Base-by-base conservation (phyloP, 2,329 filamentous ascomycete species). In the Colletotrichum costaricense region DNA sequence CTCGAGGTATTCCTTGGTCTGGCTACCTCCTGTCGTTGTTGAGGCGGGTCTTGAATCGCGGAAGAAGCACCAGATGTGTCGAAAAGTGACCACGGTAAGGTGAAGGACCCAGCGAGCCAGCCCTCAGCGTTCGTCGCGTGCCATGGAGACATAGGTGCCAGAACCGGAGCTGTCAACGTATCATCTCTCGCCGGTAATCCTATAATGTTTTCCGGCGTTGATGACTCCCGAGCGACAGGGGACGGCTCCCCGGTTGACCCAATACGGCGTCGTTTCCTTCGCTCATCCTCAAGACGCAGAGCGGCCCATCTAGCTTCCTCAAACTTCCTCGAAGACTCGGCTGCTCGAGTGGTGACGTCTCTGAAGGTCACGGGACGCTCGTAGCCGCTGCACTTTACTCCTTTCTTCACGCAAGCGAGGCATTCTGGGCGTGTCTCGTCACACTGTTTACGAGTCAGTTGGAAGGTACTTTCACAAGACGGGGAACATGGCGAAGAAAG, bases 371-470 rank as follows among this genome's bases (percentile, higher is more conserved):
- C 65, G 1, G 64, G 28, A 14, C 69, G 69, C 22, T 72, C 57
- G 5, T 72, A 72, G 19, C 69, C 69, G 52, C 69, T 72, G 65
- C 69, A 72, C 22, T 63, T 30, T 12, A 72, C 63, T n/a, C 69
- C 69, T 19, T 65, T 58, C 16, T 52, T 52, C 2, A 72, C 69
- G 11, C 69, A 72, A 2, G 64, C 69, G 12, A 59, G 33, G 26
- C 69, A 72, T 2, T 72, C 64, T 7, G 69, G 69, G 14, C 69
- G 69, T 8, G 69, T 69, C 24, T 72, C 69, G 8, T 69, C 69
- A 54, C 69, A 69, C 69, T 72, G 30, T 6, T 8, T 7, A 30
- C 5, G 24, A 11, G 52, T 72, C 14, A 72, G 65, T 38, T 19
- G 12, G 1, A 5, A 6, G 14, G 4, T 2, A 30, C n/a, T 35